Evolutionary conservation across 2,329 filamentous ascomycete genomes (phyloP), one percentile per base, ranked within the genome.

Genomic region (Fusarium cyanostomum): DNA sequence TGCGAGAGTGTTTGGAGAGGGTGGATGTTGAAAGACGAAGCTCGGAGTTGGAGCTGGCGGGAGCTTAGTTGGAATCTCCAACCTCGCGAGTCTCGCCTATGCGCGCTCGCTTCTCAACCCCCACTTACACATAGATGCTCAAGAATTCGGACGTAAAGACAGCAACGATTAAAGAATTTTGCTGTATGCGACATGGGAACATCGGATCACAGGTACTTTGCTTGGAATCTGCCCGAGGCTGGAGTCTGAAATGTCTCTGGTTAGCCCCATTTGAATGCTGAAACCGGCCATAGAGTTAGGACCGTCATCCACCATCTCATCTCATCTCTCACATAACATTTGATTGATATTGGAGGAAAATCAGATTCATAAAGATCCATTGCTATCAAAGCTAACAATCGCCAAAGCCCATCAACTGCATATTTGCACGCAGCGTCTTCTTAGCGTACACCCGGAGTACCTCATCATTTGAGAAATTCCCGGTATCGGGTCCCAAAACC

Each of bases 211-310:
- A 34, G 24, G 27, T 26, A 16, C 21, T 34, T 34, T 33, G 21
- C 16, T 33, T 15, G 28, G 30, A 33, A 45, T 45, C 13, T 26
- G 31, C 28, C 30, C 34, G 46, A 16, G 45, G 56, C 45, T 62
- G 35, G 56, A 61, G 61, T 62, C 60, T 51, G 61, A 57, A 64
- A 64, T 64, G 61, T 64, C 61, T 64, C 56, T 56, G 56, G 57
- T 64, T 65, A 64, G 61, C 52, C 45, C 24, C 26, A 8, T 26
- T 31, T 37, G 24, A 52, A 28, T 60, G 61, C 61, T 64, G 61
- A 64, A 64, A 64, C 61, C 60, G 41, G 61, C 44, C 60, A 61
- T 61, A 30, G 31, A 64, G 55, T 42, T 24, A 46, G 55, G 43
- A 65, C 42, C 42, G 27, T 31, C 42, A 45, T 21, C 18, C 16